Conservation (phyloP, 2,329 filamentous ascomycete species). For the Dothideomycetes sp. region DNA sequence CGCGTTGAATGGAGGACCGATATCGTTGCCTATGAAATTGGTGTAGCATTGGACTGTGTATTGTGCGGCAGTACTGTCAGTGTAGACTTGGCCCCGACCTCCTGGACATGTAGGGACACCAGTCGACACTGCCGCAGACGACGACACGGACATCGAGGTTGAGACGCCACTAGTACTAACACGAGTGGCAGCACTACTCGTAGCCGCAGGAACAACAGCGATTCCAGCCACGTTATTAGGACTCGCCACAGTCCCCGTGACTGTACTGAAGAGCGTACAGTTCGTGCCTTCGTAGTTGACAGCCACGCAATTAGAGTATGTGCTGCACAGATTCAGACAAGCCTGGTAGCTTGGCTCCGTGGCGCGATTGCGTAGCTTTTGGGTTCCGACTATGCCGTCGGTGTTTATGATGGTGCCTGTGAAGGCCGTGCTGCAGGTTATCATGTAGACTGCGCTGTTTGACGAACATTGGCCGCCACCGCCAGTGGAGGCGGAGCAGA, state of each 20-base stretch:
- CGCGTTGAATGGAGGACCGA: slow-evolving; percentile 10
- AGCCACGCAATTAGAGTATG: slow-evolving; percentile 16
- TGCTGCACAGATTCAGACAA: slow-evolving; percentile 17
- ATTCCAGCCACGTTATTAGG: slow-evolving; percentile 12
- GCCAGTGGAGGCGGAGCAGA: too few species aligned
- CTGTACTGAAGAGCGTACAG: slow-evolving; percentile 19
- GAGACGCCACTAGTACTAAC: background rate
- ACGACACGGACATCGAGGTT: background rate
- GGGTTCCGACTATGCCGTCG: slow-evolving; percentile 3
- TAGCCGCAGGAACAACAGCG: background rate
- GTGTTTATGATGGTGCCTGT: slow-evolving; percentile 14
- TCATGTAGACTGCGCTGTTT: too few species aligned
- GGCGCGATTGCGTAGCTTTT: slow-evolving; percentile 6
- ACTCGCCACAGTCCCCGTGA: slow-evolving; percentile 16
- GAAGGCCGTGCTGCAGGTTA: slow-evolving; percentile 14
- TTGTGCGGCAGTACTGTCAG: slow-evolving; percentile 10
- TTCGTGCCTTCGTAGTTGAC: slow-evolving; percentile 18
- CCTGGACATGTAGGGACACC: slow-evolving; percentile 12
- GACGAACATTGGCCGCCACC: too few species aligned
- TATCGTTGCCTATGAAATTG: slow-evolving; percentile 11
- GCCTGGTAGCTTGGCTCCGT: slow-evolving; percentile 11
- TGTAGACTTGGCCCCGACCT: slow-evolving; percentile 11
- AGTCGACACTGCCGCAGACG: background rate
- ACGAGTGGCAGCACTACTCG: background rate
- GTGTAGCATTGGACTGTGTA: slow-evolving; percentile 14